Percentiles rank a stretch among this genome's conserved stretches.
Evolutionary conservation across 176 grass and related monocot species (phyloP).

Genomic region (Lolium rigidum): DNA sequence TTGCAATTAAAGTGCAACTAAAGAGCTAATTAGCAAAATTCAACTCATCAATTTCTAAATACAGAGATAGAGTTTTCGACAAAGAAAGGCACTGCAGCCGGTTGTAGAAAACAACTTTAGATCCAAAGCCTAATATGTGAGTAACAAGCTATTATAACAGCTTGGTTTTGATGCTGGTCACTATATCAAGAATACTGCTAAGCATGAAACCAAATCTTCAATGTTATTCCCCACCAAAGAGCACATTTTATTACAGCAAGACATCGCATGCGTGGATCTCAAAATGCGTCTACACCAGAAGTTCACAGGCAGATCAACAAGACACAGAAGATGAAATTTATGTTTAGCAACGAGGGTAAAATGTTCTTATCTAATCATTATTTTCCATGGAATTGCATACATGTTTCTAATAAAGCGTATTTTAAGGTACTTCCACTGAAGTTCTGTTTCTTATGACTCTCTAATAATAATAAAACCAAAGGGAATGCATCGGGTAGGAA

Average conservation of each 20-base stretch:
- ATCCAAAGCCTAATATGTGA: background rate
- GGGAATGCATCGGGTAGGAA: background rate
- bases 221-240: background rate
- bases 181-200: background rate
- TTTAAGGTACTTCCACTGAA: slow-evolving; percentile 6
- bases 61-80: background rate
- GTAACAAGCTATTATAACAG: background rate
- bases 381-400: background rate
- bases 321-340: background rate
- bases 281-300: slow-evolving; percentile 16
- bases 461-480: background rate
- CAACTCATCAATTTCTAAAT: slow-evolving; percentile 8
- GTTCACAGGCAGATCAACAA: background rate
- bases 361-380: background rate
- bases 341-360: background rate
- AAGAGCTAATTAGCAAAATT: background rate
- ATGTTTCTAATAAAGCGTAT: slow-evolving; percentile 2
- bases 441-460: background rate
- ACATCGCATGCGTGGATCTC: background rate
- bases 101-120: background rate
- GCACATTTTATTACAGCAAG: background rate
- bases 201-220: background rate
- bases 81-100: background rate
- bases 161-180: background rate
- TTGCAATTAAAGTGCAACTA: slow-evolving; percentile 8